Conservation (phyloP, 495 filamentous ascomycete species). For the Penicillium cosmopolitanum region DNA sequence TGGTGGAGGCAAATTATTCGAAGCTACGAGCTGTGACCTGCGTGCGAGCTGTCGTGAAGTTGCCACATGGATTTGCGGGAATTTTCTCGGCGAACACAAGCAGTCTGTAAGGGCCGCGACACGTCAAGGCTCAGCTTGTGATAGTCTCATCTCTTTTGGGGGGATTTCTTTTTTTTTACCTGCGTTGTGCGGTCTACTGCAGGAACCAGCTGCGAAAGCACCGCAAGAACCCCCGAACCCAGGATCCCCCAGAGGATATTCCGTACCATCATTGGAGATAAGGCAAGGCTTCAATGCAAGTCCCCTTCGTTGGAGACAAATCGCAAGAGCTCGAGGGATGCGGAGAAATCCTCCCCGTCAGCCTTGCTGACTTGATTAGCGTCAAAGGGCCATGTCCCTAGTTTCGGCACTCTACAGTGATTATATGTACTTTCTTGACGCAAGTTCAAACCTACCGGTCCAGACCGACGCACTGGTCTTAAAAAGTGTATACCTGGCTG, state of each 20-base stretch:
- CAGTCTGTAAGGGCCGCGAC: slow-evolving; percentile 3
- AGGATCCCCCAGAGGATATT: neutral
- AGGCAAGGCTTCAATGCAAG: slow-evolving; percentile 11
- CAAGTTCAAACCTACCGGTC: neutral
- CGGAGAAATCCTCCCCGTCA: neutral
- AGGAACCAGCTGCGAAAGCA: slow-evolving; percentile 44
- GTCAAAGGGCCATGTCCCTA: neutral
- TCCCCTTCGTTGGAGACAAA: neutral
- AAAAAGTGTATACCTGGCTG: slow-evolving; percentile 2
- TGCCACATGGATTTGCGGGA: slow-evolving; percentile 18
- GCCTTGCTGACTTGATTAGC: neutral
- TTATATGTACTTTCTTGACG: neutral
- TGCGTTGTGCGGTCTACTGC: slow-evolving; percentile 44
- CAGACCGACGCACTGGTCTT: neutral
- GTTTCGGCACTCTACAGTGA: too few relatives aligned
- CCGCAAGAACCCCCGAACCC: slow-evolving; percentile 20
- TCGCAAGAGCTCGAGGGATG: neutral
- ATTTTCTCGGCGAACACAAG: slow-evolving; percentile 4
- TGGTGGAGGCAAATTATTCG: slow-evolving; percentile 7
- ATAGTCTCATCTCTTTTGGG: neutral
- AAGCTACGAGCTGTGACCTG: neutral
- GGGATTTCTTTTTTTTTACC: neutral
- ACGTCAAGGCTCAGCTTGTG: slow-evolving; percentile 7
- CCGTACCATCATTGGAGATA: slow-evolving; percentile 4
- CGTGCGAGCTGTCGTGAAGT: slow-evolving; percentile 2